Base-by-base conservation (phyloP, 495 filamentous ascomycete genomes). In the Aspergillus indologenus region DNA sequence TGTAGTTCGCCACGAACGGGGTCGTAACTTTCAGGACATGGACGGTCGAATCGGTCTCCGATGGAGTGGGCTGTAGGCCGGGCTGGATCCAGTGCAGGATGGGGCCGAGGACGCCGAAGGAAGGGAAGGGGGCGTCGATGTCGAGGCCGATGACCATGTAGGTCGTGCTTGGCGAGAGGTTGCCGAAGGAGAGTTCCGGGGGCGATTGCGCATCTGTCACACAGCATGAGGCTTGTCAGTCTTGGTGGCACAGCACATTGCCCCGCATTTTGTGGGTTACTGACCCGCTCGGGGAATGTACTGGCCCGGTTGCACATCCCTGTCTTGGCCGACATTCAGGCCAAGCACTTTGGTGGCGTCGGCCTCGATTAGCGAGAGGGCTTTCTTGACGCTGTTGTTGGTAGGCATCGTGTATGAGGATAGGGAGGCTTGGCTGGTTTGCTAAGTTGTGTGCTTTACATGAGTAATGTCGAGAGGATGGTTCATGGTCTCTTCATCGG, bases 101-200 rank as follows among this genome's bases (percentile, higher is more conserved):
- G 17, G 77, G 77, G 1, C 76, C 61, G 5, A 76, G 63, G 18
- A 68, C 22, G 17, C 50, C 31, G 54, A 79, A 78, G 14, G 74
- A 76, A 0, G 79, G 74, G 65, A 84, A 80, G 0, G 83, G 83
- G 0, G 79, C 78, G 61, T 83, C 82, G 45, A 82, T 69, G 53
- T 84, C 83, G 21, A 85, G 59, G 26, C 62, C 62, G 19, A 82
- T 66, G 44, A 77, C 61, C 18, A 85, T n/a, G 60, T 83, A 85
- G 43, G 66, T 71, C 29, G 24, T 46, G 9, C 45, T 18, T 8
- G 68, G 53, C 18, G 63, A 62, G 8, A 67, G 48, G 8, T 58
- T 56, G n/a, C 48, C 12, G 61, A 74, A 71, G 17, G 58, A 55
- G 23, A 77, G 45, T 42, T 65, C 45, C 0, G 75, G 75, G 3